Base-by-base conservation (phyloP, 352 stramenopile genomes). In the Phytophthora megakarya region DNA sequence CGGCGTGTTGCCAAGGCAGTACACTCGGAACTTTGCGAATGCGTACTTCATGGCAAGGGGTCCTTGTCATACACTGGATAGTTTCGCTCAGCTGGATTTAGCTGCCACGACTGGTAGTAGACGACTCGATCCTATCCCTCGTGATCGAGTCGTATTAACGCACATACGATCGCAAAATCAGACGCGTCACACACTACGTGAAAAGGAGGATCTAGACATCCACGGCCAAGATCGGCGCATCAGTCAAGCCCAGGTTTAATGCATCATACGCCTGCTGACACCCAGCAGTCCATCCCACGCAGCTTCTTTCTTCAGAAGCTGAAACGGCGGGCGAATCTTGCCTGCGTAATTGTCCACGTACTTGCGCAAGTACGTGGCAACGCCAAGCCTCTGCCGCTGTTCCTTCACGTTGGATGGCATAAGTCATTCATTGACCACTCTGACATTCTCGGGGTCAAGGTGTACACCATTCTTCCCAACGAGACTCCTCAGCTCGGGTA, bases 31-130 rank as follows among this genome's bases (percentile, higher is more conserved):
- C 33, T 56, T 45, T 5, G 22, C 18, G 1, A 45, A 21, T 11
- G 32, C 12, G 28, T 56, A 45, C 32, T 22, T 44, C 48, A 55
- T 55, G 30, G 19, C 48, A 32, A 56, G 48, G 32, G 39, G 44
- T 10, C n/a, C n/a, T n/a, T n/a, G n/a, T n/a, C n/a, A n/a, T n/a
- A n/a, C n/a, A n/a, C n/a, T n/a, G n/a, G n/a, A n/a, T n/a, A n/a
- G n/a, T n/a, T n/a, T n/a, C n/a, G n/a, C n/a, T n/a, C n/a, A n/a
- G n/a, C n/a, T n/a, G n/a, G n/a, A n/a, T n/a, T n/a, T n/a, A n/a
- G n/a, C n/a, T n/a, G n/a, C n/a, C n/a, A n/a, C 32, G 42, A 21
- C 21, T 57, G 49, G 15, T 46, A 57, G 18, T 18, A 37, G 21
- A 57, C 38, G 0, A 46, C 33, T 10, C 49, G 33, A 19, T 38